Percentiles rank a stretch among this genome's conserved stretches.
phyloP scores from a whole-genome alignment of 495 filamentous ascomycete genomes.

The Extremus antarcticus region DNA sequence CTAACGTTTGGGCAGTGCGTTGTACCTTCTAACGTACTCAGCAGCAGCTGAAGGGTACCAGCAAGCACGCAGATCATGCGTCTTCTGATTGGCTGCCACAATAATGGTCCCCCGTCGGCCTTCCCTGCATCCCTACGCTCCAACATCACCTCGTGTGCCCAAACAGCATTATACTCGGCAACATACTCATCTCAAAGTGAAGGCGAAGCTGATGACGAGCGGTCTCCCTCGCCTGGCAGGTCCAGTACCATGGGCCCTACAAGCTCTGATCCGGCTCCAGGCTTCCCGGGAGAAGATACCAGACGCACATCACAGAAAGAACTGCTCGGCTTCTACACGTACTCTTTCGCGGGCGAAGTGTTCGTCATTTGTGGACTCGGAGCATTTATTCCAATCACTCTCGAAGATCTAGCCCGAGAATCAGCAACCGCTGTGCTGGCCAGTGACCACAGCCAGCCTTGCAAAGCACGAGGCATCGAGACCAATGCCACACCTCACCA shows the following conservation, averaged over 20 bases:
- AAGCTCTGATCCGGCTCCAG: constrained; percentile 8
- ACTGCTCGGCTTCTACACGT: constrained; percentile 88
- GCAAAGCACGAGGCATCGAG: constrained; percentile 16
- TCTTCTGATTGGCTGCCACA: not conserved
- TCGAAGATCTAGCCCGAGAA: constrained; percentile 88
- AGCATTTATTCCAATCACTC: constrained; percentile 91
- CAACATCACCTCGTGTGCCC: constrained; percentile 7
- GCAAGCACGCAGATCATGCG: no score
- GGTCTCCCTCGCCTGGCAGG: constrained; percentile 18
- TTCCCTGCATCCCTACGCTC: no score
- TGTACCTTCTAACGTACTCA: no score
- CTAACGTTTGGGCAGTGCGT: no score
- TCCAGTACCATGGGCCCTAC: constrained; percentile 21
- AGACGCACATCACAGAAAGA: constrained; percentile 78
- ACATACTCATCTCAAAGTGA: constrained; percentile 23
- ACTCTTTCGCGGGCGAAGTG: constrained; percentile 92
- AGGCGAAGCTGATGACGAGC: constrained; percentile 35
- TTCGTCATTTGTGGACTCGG: constrained; percentile 87
- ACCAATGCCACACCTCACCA: constrained; percentile 11
- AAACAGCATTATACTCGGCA: no score
- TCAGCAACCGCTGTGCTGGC: constrained; percentile 18
- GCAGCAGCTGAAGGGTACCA: no score
- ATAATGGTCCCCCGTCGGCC: not conserved
- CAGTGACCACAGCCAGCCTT: constrained; percentile 14
- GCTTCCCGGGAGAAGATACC: constrained; percentile 76